Evolutionary conservation across 2,329 filamentous ascomycete species (phyloP).

Genomic region (Nakataea oryzae): DNA sequence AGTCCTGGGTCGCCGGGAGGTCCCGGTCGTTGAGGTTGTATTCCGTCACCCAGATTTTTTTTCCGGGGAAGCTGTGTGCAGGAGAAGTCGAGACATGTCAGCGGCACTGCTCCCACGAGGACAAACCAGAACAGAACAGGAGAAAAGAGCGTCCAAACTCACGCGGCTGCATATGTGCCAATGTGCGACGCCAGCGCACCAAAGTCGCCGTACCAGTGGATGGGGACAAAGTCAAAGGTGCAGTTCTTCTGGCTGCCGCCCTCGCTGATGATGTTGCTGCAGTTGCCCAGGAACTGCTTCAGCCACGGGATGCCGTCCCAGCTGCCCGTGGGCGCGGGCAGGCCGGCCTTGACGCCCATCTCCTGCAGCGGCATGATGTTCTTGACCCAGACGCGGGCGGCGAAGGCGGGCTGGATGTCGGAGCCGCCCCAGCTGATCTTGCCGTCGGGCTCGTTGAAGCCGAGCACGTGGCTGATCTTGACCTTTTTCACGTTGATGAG

Average conservation of each 20-base stretch:
- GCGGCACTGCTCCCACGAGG: neutral
- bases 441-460: slow-evolving; percentile 72
- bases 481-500: slow-evolving; percentile 39
- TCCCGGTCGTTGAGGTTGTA: slow-evolving; percentile 52
- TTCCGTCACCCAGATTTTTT: slow-evolving; percentile 69
- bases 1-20: slow-evolving; percentile 46
- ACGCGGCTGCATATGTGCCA: slow-evolving; percentile 43
- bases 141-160: slow-evolving; percentile 9
- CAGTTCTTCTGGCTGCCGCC: slow-evolving; percentile 34
- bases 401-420: slow-evolving; percentile 44
- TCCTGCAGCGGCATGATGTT: slow-evolving; percentile 60
- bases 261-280: slow-evolving; percentile 45
- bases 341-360: slow-evolving; percentile 55
- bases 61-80: slow-evolving; percentile 41
- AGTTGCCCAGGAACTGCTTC: slow-evolving; percentile 52
- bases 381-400: slow-evolving; percentile 59
- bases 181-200: slow-evolving; percentile 57
- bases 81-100: neutral
- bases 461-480: slow-evolving; percentile 59
- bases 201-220: slow-evolving; percentile 63
- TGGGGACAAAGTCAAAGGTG: slow-evolving; percentile 51
- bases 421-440: slow-evolving; percentile 46
- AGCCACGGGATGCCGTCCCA: slow-evolving; percentile 56
- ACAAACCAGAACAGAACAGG: neutral
- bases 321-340: slow-evolving; percentile 59